A percentile compares a stretch with the other conserved stretches of the same genome.
These are phyloP conservation scores for Daedaleopsis nitida DNA, from an alignment of 768 basidiomycete species.

Conservation along the genomic window DNA sequence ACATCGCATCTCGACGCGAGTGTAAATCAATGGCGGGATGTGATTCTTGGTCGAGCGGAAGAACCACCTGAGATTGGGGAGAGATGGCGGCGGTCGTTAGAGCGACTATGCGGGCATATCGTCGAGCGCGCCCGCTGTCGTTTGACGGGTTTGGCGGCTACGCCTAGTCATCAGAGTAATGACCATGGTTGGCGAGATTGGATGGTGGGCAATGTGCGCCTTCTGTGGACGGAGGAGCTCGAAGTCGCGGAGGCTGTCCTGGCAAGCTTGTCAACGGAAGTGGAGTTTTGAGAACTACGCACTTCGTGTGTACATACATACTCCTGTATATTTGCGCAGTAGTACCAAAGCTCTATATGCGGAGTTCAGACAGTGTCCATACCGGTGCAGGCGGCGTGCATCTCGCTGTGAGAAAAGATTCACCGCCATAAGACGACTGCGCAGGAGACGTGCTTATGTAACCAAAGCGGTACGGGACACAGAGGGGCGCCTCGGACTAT, in stretches of 20 bases:
- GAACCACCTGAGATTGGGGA: conserved; percentile 29
- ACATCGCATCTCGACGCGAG: conserved; percentile 31
- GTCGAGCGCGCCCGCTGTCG: conserved; percentile 45
- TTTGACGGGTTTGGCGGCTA: conserved; percentile 27
- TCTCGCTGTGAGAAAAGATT: too few species aligned
- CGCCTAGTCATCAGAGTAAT: conserved; percentile 9
- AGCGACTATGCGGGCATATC: conserved; percentile 46
- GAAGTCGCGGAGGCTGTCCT: conserved; percentile 51
- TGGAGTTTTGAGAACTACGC: conserved; percentile 42
- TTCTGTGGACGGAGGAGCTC: conserved; percentile 64
- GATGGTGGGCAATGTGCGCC: conserved; percentile 42
- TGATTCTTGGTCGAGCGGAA: conserved; percentile 35
- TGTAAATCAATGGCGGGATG: conserved; percentile 55
- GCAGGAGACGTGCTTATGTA: not conserved
- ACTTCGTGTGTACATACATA: too few species aligned
- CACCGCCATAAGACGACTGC: too few species aligned
- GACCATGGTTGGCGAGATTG: conserved; percentile 33
- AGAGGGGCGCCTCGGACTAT: not conserved
- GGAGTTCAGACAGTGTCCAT: too few species aligned
- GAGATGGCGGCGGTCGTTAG: conserved; percentile 29
- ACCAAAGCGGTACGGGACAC: conserved; percentile 10
- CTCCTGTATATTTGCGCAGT: not conserved
- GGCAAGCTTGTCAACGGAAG: conserved; percentile 46
- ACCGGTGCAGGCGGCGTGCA: too few species aligned
- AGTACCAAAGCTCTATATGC: too few species aligned